A percentile compares a stretch with the other conserved stretches of the same genome.
phyloP scores from a whole-genome alignment of 805 yeast species.

The Schizosaccharomyces cryophilus region DNA sequence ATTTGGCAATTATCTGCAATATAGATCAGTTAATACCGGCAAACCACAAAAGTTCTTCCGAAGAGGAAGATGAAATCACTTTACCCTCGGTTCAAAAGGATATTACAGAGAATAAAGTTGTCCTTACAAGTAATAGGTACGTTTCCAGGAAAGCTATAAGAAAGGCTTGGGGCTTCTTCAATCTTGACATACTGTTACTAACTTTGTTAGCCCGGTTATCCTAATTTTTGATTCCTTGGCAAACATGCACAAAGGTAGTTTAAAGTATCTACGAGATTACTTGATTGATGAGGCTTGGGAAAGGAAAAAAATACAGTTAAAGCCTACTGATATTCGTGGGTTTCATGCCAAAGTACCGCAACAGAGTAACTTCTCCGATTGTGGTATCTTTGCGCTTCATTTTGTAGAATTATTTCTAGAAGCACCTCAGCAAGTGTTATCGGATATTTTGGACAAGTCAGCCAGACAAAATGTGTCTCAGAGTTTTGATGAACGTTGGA shows the following conservation, averaged over 20 bases:
- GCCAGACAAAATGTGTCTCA: background rate
- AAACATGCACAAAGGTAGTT: conserved; percentile 25
- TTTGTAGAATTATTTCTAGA: conserved; percentile 20
- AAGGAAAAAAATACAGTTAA: conserved; percentile 25
- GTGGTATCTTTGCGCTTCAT: conserved; percentile 77
- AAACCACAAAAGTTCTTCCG: background rate
- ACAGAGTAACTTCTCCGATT: conserved; percentile 75
- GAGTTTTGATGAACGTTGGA: background rate
- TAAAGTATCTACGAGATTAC: conserved; percentile 30
- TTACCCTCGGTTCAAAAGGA: background rate
- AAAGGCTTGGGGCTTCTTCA: too few relatives aligned
- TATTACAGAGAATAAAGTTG: background rate
- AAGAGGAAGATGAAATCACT: background rate
- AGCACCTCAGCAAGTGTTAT: conserved; percentile 11
- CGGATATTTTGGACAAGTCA: background rate
- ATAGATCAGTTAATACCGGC: conserved; percentile 9
- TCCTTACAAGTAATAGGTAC: background rate
- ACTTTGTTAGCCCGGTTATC: conserved; percentile 15
- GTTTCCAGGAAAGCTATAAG: background rate
- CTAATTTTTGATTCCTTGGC: conserved; percentile 58
- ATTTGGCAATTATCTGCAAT: conserved; percentile 45
- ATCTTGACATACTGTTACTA: too few relatives aligned
- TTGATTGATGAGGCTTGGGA: conserved; percentile 47
- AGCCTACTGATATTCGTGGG: conserved; percentile 23
- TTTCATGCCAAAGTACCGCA: conserved; percentile 40